Conservation (phyloP, 192 early-diverging fungal genomes). For the Entomortierella parvispora region DNA sequence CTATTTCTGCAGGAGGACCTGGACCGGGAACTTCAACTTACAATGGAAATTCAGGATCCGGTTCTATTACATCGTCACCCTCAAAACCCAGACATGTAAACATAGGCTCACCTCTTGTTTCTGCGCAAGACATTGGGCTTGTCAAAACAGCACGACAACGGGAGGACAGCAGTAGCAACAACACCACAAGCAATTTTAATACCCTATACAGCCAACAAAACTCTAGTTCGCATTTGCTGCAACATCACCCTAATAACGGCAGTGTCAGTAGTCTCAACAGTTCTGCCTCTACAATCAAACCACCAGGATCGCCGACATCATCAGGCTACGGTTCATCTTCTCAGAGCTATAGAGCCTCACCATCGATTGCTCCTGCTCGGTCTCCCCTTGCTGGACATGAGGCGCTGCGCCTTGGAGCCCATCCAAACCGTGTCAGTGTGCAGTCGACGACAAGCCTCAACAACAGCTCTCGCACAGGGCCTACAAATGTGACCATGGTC, state of each 20-base stretch:
- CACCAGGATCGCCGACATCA: constrained; percentile 31
- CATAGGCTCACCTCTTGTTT: constrained; percentile 30
- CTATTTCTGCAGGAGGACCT: background rate
- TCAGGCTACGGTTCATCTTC: constrained; percentile 20
- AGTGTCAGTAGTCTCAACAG: constrained; percentile 20
- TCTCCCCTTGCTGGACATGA: constrained; percentile 35
- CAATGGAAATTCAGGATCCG: background rate
- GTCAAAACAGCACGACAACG: constrained; percentile 13
- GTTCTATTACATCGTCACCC: constrained; percentile 19
- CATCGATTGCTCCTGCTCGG: constrained; percentile 22
- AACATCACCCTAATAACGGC: constrained; percentile 21
- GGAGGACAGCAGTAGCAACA: constrained; percentile 21
- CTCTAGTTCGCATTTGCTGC: constrained; percentile 38
- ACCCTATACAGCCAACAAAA: constrained; percentile 49
- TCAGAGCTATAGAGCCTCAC: constrained; percentile 36
- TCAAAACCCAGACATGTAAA: constrained; percentile 36
- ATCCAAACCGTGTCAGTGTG: constrained; percentile 38
- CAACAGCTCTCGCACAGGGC: background rate
- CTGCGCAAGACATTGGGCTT: constrained; percentile 29
- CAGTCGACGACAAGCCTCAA: constrained; percentile 24
- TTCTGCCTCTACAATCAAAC: constrained; percentile 32
- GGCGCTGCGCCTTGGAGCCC: constrained; percentile 5
- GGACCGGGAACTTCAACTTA: background rate
- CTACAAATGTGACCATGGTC: background rate
- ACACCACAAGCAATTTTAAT: constrained; percentile 34